These are phyloP conservation scores for Penicillium sp. DNA, from an alignment of 2,329 filamentous ascomycete species.

Conservation along the genomic window DNA sequence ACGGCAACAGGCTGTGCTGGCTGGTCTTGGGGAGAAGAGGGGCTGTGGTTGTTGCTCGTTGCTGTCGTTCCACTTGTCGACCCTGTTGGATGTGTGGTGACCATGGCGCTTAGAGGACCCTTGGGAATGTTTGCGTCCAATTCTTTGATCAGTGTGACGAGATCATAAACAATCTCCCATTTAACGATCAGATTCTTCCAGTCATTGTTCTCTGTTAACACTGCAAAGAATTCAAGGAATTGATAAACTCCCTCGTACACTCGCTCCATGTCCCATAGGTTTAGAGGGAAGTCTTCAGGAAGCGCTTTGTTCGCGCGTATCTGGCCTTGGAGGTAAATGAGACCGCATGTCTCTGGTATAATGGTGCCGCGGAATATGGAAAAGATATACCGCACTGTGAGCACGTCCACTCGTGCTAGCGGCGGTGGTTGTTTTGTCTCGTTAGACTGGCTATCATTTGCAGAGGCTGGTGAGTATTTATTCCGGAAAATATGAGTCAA, in stretches of 20 bases:
- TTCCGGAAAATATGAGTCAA: constrained; percentile 84
- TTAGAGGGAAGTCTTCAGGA: constrained; percentile 84
- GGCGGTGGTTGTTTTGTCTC: constrained; percentile 55
- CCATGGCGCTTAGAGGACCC: constrained; percentile 57
- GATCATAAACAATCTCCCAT: constrained; percentile 86
- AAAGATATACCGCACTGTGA: constrained; percentile 82
- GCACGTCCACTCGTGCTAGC: constrained; percentile 53
- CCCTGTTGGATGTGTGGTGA: constrained; percentile 15
- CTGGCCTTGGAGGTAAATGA: constrained; percentile 89
- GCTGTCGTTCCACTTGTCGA: constrained; percentile 14
- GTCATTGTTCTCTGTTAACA: constrained; percentile 77
- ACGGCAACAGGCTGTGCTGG: constrained; percentile 45
- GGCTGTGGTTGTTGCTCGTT: constrained; percentile 23
- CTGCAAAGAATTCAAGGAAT: constrained; percentile 89
- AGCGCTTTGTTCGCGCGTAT: constrained; percentile 73
- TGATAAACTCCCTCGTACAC: constrained; percentile 93
- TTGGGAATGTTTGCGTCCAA: constrained; percentile 85
- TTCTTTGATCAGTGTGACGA: constrained; percentile 80
- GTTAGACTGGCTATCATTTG: constrained; percentile 51
- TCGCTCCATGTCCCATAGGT: constrained; percentile 95
- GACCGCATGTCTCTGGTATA: constrained; percentile 87
- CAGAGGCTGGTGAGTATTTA: constrained; percentile 48
- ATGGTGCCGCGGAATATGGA: constrained; percentile 89
- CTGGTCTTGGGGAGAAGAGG: constrained; percentile 26
- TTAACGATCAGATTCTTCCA: constrained; percentile 82